phyloP scores from a whole-genome alignment of 164 flowering plant species.

The Macadamia integrifolia region DNA sequence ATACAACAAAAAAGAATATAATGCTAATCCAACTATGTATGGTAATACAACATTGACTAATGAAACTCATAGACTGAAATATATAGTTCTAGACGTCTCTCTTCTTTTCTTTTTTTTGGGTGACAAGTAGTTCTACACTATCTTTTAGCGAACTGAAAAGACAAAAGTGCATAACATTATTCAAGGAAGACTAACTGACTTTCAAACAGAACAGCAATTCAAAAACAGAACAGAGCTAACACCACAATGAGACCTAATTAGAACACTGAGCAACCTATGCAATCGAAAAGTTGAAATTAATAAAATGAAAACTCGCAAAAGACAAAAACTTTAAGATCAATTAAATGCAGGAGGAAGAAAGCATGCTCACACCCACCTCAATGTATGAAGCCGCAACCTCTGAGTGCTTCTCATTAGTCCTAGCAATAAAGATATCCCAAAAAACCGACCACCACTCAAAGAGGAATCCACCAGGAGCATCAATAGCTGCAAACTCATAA shows the following conservation, averaged over 20 bases:
- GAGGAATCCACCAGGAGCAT: slow-evolving; percentile 89
- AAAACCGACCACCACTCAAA: slow-evolving; percentile 94
- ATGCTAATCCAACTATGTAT: too few relatives aligned
- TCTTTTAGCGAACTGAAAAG: too few relatives aligned
- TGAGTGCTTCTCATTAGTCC: slow-evolving; percentile 68
- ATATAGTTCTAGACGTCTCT: too few relatives aligned
- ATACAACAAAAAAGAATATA: too few relatives aligned
- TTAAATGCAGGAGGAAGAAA: too few relatives aligned
- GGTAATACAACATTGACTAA: too few relatives aligned
- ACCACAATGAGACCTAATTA: background rate
- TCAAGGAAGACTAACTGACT: too few relatives aligned
- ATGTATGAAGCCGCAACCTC: slow-evolving; percentile 64
- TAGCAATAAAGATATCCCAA: slow-evolving; percentile 82
- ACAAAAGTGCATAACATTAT: too few relatives aligned
- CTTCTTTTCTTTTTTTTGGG: too few relatives aligned
- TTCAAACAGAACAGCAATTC: too few relatives aligned
- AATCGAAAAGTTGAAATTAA: background rate
- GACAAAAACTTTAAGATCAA: background rate
- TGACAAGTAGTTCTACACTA: too few relatives aligned
- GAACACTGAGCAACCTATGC: background rate
- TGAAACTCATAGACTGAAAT: too few relatives aligned
- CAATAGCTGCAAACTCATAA: slow-evolving; percentile 48
- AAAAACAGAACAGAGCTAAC: background rate
- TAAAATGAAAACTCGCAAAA: background rate
- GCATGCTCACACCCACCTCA: slow-evolving; percentile 36